Evolutionary conservation across 305 asterid species (phyloP).

Genomic region (Fraxinus latifolia): DNA sequence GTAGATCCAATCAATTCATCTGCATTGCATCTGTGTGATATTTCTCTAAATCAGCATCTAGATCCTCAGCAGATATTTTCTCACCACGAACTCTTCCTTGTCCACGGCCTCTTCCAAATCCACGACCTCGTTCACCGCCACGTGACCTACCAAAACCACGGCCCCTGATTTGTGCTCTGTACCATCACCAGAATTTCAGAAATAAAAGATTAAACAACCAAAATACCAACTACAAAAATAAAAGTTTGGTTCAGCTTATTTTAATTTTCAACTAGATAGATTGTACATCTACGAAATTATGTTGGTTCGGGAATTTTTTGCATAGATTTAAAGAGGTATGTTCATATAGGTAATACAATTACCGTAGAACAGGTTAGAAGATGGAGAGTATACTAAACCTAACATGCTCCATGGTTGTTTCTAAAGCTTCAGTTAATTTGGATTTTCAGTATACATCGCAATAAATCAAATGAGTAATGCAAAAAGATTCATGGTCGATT

Average conservation of each 20-base stretch:
- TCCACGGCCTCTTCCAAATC: conserved; percentile 74
- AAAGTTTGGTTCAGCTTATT: background rate
- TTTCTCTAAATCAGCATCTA: conserved; percentile 88
- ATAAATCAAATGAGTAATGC: background rate
- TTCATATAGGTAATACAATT: background rate
- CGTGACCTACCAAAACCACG: conserved; percentile 69
- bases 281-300: background rate
- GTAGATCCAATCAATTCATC: conserved; percentile 43
- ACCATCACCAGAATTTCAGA: conserved; percentile 6
- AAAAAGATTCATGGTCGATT: background rate
- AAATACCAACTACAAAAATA: background rate
- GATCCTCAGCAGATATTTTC: conserved; percentile 84
- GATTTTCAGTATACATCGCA: background rate
- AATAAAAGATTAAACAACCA: conserved; percentile 12
- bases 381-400: background rate
- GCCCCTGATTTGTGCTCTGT: conserved; percentile 68
- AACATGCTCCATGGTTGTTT: background rate
- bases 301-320: background rate
- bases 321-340: background rate
- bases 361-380: background rate
- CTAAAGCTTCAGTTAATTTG: background rate
- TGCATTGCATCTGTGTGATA: conserved; percentile 86
- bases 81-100: conserved; percentile 64
- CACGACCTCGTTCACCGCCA: conserved; percentile 75
- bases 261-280: background rate